Evolutionary conservation across 1,284 basidiomycete genomes (phyloP).

Genomic region (Trametes versicolor): DNA sequence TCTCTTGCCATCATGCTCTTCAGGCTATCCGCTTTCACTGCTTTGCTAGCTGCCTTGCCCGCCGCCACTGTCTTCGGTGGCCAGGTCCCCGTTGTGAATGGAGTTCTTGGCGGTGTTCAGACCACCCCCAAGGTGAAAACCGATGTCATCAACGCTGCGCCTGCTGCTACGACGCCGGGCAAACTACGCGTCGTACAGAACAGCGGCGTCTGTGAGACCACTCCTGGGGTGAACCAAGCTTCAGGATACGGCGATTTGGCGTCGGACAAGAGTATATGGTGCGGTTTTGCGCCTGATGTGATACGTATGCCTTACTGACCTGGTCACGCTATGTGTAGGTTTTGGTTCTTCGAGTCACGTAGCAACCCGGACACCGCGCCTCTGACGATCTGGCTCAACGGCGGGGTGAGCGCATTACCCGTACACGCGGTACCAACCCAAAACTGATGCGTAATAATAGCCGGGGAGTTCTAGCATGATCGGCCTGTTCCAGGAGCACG

Average conservation of each 20-base stretch:
- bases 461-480: slow-evolving; percentile 76
- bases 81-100: slow-evolving; percentile 56
- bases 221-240: slow-evolving; percentile 63
- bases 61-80: slow-evolving; percentile 36
- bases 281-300: slow-evolving; percentile 20
- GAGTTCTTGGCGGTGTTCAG: slow-evolving; percentile 52
- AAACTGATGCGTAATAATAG: slow-evolving; percentile 38
- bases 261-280: slow-evolving; percentile 65
- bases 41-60: slow-evolving; percentile 26
- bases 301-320: slow-evolving; percentile 16
- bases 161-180: slow-evolving; percentile 50
- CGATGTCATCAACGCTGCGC: slow-evolving; percentile 10
- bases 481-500: slow-evolving; percentile 73
- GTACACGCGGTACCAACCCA: neutral
- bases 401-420: slow-evolving; percentile 56
- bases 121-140: slow-evolving; percentile 6
- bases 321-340: slow-evolving; percentile 49
- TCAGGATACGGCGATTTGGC: slow-evolving; percentile 70
- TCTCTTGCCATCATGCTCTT: slow-evolving; percentile 21
- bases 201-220: slow-evolving; percentile 67
- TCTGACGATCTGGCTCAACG: slow-evolving; percentile 74
- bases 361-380: slow-evolving; percentile 65
- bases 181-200: slow-evolving; percentile 62
- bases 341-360: slow-evolving; percentile 76
- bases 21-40: slow-evolving; percentile 24